Percentiles rank a stretch among this genome's conserved stretches.
These are phyloP conservation scores for Ascochyta lentis DNA, from an alignment of 2,329 filamentous ascomycete species.

Conservation along the genomic window DNA sequence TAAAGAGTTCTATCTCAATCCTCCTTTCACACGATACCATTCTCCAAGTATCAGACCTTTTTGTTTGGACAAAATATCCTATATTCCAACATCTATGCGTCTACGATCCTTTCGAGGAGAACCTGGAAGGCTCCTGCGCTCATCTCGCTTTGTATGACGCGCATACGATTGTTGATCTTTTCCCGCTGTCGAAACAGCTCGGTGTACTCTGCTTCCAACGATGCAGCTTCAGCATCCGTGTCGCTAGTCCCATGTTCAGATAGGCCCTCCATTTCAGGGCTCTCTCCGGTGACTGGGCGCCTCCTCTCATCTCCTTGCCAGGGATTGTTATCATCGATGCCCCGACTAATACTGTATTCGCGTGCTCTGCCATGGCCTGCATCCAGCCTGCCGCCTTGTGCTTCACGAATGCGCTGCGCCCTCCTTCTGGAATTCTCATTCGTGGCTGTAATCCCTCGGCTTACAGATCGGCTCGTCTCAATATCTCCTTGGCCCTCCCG, in stretches of 20 bases:
- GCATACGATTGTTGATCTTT: neutral
- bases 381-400: neutral
- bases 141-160: neutral
- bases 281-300: no score
- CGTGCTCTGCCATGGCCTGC: neutral
- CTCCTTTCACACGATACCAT: neutral
- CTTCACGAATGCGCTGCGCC: neutral
- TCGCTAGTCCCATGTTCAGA: neutral
- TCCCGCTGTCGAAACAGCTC: neutral
- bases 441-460: neutral
- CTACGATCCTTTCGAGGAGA: neutral
- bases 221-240: neutral
- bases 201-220: neutral
- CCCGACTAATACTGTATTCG: neutral
- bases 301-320: no score
- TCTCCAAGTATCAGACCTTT: neutral
- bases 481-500: neutral
- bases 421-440: neutral
- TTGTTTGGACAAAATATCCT: no score
- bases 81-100: neutral
- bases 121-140: neutral
- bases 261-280: no score
- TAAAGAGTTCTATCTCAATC: neutral
- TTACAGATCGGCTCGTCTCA: neutral
- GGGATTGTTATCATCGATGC: neutral